A percentile compares a stretch with the other conserved stretches of the same genome.
phyloP scores from a whole-genome alignment of 345 rosid genomes.

The Ricinus communis region DNA sequence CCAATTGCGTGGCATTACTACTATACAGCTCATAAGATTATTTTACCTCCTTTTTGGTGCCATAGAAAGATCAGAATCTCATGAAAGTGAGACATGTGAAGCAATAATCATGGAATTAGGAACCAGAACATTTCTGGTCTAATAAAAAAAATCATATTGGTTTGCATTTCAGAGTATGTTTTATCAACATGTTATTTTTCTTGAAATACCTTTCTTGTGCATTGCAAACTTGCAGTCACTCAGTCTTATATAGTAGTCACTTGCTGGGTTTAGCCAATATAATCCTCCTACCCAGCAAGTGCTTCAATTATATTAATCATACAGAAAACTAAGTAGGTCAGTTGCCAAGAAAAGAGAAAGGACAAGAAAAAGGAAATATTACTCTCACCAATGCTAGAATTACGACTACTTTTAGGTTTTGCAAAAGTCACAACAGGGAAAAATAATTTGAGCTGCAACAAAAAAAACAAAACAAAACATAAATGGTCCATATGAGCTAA shows the following conservation, averaged over 20 bases:
- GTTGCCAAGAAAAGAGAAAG: not conserved
- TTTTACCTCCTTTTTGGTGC: not conserved
- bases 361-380: not conserved
- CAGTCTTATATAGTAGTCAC: not conserved
- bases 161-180: not conserved
- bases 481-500: not conserved
- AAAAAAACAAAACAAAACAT: conserved; percentile 16
- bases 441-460: conserved; percentile 80
- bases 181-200: not conserved
- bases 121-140: not conserved
- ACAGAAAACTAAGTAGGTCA: conserved; percentile 1
- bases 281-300: not conserved
- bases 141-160: not conserved
- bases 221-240: not conserved
- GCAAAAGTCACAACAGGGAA: conserved; percentile 93
- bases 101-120: not conserved
- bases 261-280: not conserved
- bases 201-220: not conserved
- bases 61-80: not conserved
- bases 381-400: conserved; percentile 90
- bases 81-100: not conserved
- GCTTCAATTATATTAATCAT: not conserved
- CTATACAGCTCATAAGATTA: not conserved
- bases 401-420: conserved; percentile 97
- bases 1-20: not conserved